A percentile compares a stretch with the other conserved stretches of the same genome.
Conservation (phyloP, 2,329 filamentous ascomycete genomes). For the Trichoderma citrinoviride region DNA sequence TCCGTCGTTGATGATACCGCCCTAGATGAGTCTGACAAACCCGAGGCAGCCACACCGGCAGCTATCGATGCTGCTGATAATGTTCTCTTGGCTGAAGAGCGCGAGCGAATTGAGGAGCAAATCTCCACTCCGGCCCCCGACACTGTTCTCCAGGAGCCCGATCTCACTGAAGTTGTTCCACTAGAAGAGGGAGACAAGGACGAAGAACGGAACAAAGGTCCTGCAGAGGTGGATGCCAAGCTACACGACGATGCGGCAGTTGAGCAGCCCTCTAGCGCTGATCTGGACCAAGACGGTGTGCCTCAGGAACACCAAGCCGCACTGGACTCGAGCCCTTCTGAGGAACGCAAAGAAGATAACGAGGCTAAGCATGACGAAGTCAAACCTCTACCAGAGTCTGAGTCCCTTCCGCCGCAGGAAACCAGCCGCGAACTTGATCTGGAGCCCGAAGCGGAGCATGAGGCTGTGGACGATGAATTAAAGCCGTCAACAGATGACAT, state of each 20-base stretch:
- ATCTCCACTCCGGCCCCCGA: background rate
- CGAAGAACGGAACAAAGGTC: conserved; percentile 33
- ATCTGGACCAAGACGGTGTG: conserved; percentile 29
- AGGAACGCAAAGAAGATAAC: conserved; percentile 29
- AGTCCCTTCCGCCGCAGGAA: conserved; percentile 25
- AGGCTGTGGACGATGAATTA: background rate
- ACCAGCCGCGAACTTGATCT: background rate
- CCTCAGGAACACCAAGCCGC: conserved; percentile 34
- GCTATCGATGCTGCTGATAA: background rate
- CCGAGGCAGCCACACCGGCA: background rate
- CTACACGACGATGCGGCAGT: conserved; percentile 25
- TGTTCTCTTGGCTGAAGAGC: background rate
- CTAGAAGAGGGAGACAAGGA: conserved; percentile 37
- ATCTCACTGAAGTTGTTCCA: background rate
- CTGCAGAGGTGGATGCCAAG: conserved; percentile 19
- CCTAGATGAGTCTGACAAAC: background rate
- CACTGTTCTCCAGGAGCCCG: conserved; percentile 8
- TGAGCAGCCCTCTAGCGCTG: conserved; percentile 26
- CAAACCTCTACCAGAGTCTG: conserved; percentile 32
- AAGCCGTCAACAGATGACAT: background rate
- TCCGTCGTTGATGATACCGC: background rate
- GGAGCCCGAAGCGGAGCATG: background rate
- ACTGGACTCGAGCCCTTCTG: conserved; percentile 31
- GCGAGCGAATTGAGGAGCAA: background rate
- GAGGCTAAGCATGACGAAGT: conserved; percentile 35